Base-by-base conservation (phyloP, 192 early-diverging fungal genomes). In the Linnemannia hyalina region DNA sequence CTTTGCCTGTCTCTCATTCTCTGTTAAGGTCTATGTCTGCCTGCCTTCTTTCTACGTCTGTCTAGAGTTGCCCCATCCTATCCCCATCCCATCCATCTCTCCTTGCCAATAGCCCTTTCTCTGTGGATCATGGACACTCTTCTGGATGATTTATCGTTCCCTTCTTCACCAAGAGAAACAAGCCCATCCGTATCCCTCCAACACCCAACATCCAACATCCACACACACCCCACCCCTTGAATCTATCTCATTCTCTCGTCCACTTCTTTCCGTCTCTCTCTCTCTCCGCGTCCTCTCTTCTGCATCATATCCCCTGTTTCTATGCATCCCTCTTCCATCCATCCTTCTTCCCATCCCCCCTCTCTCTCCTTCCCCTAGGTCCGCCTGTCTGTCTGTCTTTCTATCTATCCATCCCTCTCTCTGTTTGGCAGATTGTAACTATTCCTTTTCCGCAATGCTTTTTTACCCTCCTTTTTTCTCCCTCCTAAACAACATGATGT, bases 241-340 rank as follows among this genome's bases (percentile, higher is more conserved):
- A 70, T 70, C 16, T 42, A 40, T 41, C 32, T 6, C 36, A 0
- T 36, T 38, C 68, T 18, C 26, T 70, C 69, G 4, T 35, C 69
- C 26, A 40, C 69, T 16, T 35, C 69, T 38, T 41, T 70, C 4
- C 36, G 9, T 69, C 68, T 35, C 68, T 36, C 32, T n/a, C 16
- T 22, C 40, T 23, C 68, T 70, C 69, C 69, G 20, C 69, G 38
- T 41, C 38, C 41, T 18, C 20, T 22, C 36, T 70, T 15, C 71
- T 73, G 42, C 32, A 44, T 44, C 32, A 29, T 49, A 49, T 44
- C 72, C 46, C 41, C 72, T 74, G 46, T 44, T 49, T 74, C 46
- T 49, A 71, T 57, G 49, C 47, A 42, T 77, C 41, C 23, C 26
- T 16, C 40, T 42, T 57, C 18, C 46, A 40, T 35, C 20, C 38